Percentiles rank a stretch among this genome's conserved stretches.
phyloP scores from a whole-genome alignment of 176 grass and related monocot species.

The Elymus sibiricus region DNA sequence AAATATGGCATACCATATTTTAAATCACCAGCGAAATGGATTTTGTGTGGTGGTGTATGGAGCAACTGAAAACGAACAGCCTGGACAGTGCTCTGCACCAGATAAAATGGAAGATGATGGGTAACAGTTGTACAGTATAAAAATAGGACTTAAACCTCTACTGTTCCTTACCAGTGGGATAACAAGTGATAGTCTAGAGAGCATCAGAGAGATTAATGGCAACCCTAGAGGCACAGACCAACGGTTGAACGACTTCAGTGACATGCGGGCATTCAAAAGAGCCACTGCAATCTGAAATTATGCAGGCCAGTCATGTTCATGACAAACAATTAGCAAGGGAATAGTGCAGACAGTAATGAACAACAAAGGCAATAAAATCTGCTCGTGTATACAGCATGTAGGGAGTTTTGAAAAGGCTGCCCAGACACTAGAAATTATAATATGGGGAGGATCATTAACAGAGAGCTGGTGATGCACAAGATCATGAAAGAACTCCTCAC shows the following conservation, averaged over 20 bases:
- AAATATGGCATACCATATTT: slow-evolving; percentile 66
- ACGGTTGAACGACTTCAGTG: slow-evolving; percentile 70
- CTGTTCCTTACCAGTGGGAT: slow-evolving; percentile 59
- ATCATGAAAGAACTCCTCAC: slow-evolving; percentile 33
- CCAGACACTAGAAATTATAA: slow-evolving; percentile 16
- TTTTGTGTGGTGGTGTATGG: slow-evolving; percentile 59
- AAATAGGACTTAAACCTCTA: background rate
- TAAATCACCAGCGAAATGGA: slow-evolving; percentile 87
- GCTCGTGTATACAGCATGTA: background rate
- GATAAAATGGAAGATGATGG: slow-evolving; percentile 18
- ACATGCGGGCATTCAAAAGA: slow-evolving; percentile 91
- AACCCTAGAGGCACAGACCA: slow-evolving; percentile 62
- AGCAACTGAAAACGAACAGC: slow-evolving; percentile 78
- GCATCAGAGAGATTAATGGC: slow-evolving; percentile 73
- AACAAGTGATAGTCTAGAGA: slow-evolving; percentile 80
- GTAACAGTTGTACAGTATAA: slow-evolving; percentile 1
- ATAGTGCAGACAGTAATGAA: background rate
- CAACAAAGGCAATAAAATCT: background rate
- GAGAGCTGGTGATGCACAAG: slow-evolving; percentile 2
- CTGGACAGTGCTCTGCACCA: slow-evolving; percentile 68
- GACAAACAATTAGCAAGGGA: background rate
- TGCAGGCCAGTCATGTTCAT: slow-evolving; percentile 7
- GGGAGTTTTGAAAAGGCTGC: background rate
- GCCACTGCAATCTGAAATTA: slow-evolving; percentile 69
- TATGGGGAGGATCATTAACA: background rate